Evolutionary conservation across 2,329 filamentous ascomycete species (phyloP), one percentile per base, ranked within the genome.

Genomic region (Colletotrichum coccodes): DNA sequence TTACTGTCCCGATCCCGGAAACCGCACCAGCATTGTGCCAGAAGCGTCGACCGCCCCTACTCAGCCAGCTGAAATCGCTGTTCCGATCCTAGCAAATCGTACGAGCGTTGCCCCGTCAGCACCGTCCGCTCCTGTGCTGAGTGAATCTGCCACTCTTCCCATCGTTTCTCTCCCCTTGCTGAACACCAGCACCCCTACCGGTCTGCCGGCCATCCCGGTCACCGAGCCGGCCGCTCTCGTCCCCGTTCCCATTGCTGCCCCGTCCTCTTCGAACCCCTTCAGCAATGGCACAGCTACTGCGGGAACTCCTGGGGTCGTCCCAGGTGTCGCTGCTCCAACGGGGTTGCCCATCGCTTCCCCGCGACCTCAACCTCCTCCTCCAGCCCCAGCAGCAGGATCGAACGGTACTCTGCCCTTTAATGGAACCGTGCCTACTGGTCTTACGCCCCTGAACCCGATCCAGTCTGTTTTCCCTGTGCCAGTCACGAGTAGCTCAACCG

Each of bases 1-100:
- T 30, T 14, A 28, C 38, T 4, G 18, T 16, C 21, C 16, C 44
- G 7, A n/a, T 26, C 16, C 34, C 23, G 12, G 65, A 12, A 38
- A 58, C 46, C 60, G 44, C 16, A 47, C 50, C 54, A 70, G 68
- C 2, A 70, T 70, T 44, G 69, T 42, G 52, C 64, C 61, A 34
- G 59, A 57, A 4, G 57, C 63, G 21, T 52, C 64, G 2, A 59
- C 38, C 30, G 38, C 47, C 28, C 40, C 65, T 21, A 47, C 64
- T 26, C 49, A 23, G n/a, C 42, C 42, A 44, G 42, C 21, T 21
- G 42, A 44, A 9, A 21, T 30, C 1, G 49, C 60, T 8, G 59
- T 38, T 6, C 53, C 50, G 1, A 34, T 59, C 11, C 61, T 53
- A 11, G 38, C 53, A 16, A 60, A 65, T 12, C 36, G 46, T 32